A percentile compares a stretch with the other conserved stretches of the same genome.
Conservation (phyloP, 495 filamentous ascomycete species). For the Penicillium steckii region DNA sequence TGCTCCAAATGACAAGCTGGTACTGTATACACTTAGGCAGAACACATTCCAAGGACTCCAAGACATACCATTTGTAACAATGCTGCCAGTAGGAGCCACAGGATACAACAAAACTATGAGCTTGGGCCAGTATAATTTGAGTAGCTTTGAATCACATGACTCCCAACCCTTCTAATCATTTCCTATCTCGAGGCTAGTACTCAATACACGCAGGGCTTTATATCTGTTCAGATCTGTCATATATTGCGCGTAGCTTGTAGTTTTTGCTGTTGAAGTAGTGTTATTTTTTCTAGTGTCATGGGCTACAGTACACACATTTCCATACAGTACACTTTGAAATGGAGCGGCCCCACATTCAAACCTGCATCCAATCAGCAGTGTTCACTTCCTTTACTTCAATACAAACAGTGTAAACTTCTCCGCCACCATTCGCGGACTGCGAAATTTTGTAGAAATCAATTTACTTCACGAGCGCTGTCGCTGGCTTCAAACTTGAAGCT, state of each 20-base stretch:
- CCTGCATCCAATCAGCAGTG: neutral
- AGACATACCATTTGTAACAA: conserved; percentile 21
- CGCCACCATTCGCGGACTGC: neutral
- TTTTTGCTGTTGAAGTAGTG: no score
- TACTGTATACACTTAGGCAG: neutral
- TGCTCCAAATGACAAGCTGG: neutral
- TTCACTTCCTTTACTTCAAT: neutral
- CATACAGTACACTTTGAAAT: no score
- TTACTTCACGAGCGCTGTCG: neutral
- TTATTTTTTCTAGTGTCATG: no score
- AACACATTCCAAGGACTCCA: conserved; percentile 1
- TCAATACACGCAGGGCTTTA: no score
- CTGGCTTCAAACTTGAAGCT: neutral
- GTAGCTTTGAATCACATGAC: no score
- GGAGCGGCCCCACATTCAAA: neutral
- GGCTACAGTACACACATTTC: no score
- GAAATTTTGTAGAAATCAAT: conserved; percentile 12
- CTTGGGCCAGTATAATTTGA: no score
- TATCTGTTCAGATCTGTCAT: no score
- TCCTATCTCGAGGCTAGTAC: no score
- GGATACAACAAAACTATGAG: neutral
- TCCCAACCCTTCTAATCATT: no score
- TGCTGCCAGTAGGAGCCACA: neutral
- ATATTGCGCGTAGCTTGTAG: no score
- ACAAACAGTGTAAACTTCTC: conserved; percentile 14